Evolutionary conservation across 2,329 filamentous ascomycete species (phyloP), one percentile per base, ranked within the genome.

Genomic region (Beauveria sp.): DNA sequence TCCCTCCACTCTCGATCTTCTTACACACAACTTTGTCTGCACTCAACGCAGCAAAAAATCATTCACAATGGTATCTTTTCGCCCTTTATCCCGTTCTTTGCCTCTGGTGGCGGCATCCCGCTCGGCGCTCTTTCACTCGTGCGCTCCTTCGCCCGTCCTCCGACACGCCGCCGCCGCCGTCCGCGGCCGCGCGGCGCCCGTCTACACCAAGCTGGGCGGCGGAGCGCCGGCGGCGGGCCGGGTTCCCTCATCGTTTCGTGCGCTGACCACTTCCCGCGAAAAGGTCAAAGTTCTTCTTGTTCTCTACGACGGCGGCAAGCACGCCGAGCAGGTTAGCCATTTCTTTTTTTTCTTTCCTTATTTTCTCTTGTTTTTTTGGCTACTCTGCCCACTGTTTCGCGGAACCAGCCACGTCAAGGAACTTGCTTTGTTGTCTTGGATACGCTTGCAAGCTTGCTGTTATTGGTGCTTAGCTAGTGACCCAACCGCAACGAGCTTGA

Each of bases 271-370:
- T 65, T 66, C 67, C 63, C 69, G 68, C 68, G 68, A 71, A 72
- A 69, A 97, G 92, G 93, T 93, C 81, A 97, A 97, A 83, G 90
- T 97, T 79, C 88, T 97, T 75, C 83, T 93, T 74, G 90, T 96
- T 70, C 85, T 96, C 70, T 97, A 97, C 83, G 93, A 97, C 79
- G 93, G 92, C 76, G 84, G 86, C 75, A 81, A 91, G 80, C 91
- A 96, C 82, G 92, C 93, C 80, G 80, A 89, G 78, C 84, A 97
- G 73, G 91, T 96, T 75, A 76, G 80, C 74, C 18, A 3, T 1
- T 43, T 3, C 3, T 20, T 12, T 2, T 12, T n/a, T 2, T n/a
- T 31, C 42, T 45, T 8, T 6, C 22, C 22, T 3, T 24, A 24
- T 31, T 31, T n/a, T 34, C 9, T 28, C 10, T 18, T 22, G 20